Base-by-base conservation (phyloP, 2,329 filamentous ascomycete genomes). In the Coniochaeta hoffmannii region DNA sequence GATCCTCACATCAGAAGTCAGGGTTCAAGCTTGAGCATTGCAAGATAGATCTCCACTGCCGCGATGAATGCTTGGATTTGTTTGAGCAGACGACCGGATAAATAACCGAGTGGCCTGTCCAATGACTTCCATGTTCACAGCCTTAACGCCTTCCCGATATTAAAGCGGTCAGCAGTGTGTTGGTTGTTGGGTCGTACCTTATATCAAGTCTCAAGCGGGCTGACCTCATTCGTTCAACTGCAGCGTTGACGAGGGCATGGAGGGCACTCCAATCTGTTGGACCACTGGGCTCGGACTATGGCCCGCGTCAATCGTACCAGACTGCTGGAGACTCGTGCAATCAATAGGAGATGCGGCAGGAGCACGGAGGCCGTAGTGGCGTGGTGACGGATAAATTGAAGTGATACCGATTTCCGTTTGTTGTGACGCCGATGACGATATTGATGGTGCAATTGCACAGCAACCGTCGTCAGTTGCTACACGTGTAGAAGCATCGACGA, bases 131-230 rank as follows among this genome's bases (percentile, higher is more conserved):
- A 17, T 12, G 9, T 19, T 50, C 49, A 14, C 8, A 50, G 49
- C 3, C n/a, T 26, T 50, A 50, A 19, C 49, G 49, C 49, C 49
- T n/a, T 50, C 14, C 31, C 49, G 49, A 50, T 50, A 50, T 50
- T 34, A 28, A n/a, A 46, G 41, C 41, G 24, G 22, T 46, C 41
- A 28, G 41, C 41, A 28, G 41, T 28, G 36, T 6, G 7, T 46
- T 46, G 41, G 15, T 46, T 46, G 41, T 46, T 28, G 41, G 41
- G 41, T 46, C 9, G 41, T 28, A 46, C 26, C 19, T n/a, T n/a
- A n/a, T n/a, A n/a, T n/a, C n/a, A 12, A 28, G 41, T 44, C 41
- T 46, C 12, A 28, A 28, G 41, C 22, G 41, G 22, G 6, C 11
- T 46, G 41, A 28, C 14, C 19, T 28, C 19, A 46, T 46, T 46